phyloP scores from a whole-genome alignment of 2,329 filamentous ascomycete genomes.

The Harringtonia aguacate region DNA sequence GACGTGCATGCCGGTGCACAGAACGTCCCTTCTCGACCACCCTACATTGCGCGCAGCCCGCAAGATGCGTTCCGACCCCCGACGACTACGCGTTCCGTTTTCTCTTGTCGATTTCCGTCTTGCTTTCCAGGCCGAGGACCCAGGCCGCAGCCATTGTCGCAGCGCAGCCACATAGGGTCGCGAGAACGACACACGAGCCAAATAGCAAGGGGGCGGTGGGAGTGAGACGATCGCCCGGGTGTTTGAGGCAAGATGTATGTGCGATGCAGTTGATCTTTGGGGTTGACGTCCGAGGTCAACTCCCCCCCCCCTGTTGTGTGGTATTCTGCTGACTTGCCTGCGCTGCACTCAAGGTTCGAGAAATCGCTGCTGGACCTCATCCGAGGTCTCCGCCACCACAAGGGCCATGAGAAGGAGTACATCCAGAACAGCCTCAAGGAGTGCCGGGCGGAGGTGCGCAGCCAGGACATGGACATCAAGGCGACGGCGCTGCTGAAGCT shows the following conservation, averaged over 20 bases:
- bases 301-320: background rate
- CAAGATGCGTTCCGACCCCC: slow-evolving; percentile 2
- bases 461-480: slow-evolving; percentile 95
- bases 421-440: slow-evolving; percentile 89
- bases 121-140: background rate
- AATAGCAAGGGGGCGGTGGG: no score
- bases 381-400: slow-evolving; percentile 86
- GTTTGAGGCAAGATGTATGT: no score
- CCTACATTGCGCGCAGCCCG: background rate
- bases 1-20: no score
- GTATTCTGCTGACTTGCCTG: background rate
- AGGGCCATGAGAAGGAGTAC: slow-evolving; percentile 89
- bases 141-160: no score
- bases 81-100: background rate
- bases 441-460: slow-evolving; percentile 86
- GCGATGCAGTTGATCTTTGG: no score
- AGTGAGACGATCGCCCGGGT: no score
- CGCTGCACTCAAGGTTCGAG: slow-evolving; percentile 66
- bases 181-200: background rate
- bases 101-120: background rate
- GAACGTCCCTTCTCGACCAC: no score
- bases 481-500: slow-evolving; percentile 92
- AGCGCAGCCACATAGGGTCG: no score
- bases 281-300: no score
- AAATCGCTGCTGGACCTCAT: slow-evolving; percentile 99